Evolutionary conservation across 768 basidiomycete genomes (phyloP), one percentile per base, ranked within the genome.

Genomic region (Wakefieldia striispora): DNA sequence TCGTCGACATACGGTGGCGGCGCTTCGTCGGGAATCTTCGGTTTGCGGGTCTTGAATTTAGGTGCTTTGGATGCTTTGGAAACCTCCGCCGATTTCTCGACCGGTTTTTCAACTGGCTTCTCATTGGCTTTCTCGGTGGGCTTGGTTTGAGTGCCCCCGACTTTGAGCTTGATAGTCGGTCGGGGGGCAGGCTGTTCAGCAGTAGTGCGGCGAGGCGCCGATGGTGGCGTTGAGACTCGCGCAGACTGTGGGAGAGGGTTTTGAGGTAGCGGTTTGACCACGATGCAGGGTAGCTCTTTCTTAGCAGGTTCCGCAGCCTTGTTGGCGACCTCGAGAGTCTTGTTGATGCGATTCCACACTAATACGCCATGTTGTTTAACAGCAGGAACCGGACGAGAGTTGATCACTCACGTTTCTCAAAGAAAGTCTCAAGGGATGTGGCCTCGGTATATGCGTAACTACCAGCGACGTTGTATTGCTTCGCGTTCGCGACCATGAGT

Each of bases 331-430:
- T 88, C 86, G 14, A 92, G 72, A 1, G 90, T 92, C 70, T 91
- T 88, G 67, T 85, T 86, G 65, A 90, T 88, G 43, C 89, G 83
- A 12, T 78, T 73, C 95, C 95, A 98, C 68, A 87, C 93, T 95
- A 53, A 37, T 43, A 40, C 39, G 20, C 36, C 49, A 2, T 23
- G n/a, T 40, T 27, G 9, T n/a, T 65, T 21, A 55, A 39, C 14
- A 29, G 39, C 40, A 55, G 38, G 21, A 51, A 38, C 13, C 12
- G n/a, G 26, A 33, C 19, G 40, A 39, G 40, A 40, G 17, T 43
- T 26, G 41, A 49, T 27, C 6, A 76, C 88, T 48, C 61, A 94
- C 93, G 77, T 71, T 88, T 91, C 56, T 95, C 88, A 58, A 97
- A 95, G 61, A 87, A 84, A 0, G 70, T 75, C 59, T 95, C 91